phyloP scores from a whole-genome alignment of 192 early-diverging fungal species.

The Backusella luteola region DNA sequence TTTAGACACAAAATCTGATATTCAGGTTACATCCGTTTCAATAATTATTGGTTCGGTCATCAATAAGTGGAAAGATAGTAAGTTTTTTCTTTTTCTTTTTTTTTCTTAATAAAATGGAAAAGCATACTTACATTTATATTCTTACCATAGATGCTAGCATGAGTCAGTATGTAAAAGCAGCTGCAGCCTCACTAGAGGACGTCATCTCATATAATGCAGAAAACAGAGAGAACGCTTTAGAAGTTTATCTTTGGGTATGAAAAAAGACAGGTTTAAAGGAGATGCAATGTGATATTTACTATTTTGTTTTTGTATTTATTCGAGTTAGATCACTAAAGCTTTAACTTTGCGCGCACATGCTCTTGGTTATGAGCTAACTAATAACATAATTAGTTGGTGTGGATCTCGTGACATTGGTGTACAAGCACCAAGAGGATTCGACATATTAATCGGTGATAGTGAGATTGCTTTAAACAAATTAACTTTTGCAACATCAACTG shows the following conservation, averaged over 20 bases:
- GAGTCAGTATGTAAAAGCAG: conserved; percentile 23
- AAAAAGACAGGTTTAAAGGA: not conserved
- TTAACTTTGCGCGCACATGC: conserved; percentile 54
- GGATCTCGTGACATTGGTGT: conserved; percentile 38
- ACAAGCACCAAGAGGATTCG: conserved; percentile 66
- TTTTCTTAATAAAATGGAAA: conserved; percentile 10
- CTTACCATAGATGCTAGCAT: conserved; percentile 24
- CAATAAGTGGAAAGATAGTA: conserved; percentile 36
- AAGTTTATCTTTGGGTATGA: conserved; percentile 25
- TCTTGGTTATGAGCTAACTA: conserved; percentile 52
- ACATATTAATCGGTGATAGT: conserved; percentile 74
- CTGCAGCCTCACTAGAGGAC: conserved; percentile 2
- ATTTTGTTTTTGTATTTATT: not conserved
- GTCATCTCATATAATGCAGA: not conserved
- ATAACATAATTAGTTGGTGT: conserved; percentile 55
- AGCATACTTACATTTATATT: no score
- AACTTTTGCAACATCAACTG: conserved; percentile 63
- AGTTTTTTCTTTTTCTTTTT: conserved; percentile 30
- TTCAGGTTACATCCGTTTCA: conserved; percentile 13
- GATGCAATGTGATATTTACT: not conserved
- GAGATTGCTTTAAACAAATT: conserved; percentile 66
- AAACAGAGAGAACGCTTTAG: conserved; percentile 14
- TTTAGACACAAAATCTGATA: not conserved
- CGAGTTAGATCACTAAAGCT: conserved; percentile 60
- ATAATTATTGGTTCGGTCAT: conserved; percentile 26